A percentile compares a stretch with the other conserved stretches of the same genome.
These are phyloP conservation scores for Triticum dicoccoides DNA, from an alignment of 176 grass and related monocot species.

Conservation along the genomic window DNA sequence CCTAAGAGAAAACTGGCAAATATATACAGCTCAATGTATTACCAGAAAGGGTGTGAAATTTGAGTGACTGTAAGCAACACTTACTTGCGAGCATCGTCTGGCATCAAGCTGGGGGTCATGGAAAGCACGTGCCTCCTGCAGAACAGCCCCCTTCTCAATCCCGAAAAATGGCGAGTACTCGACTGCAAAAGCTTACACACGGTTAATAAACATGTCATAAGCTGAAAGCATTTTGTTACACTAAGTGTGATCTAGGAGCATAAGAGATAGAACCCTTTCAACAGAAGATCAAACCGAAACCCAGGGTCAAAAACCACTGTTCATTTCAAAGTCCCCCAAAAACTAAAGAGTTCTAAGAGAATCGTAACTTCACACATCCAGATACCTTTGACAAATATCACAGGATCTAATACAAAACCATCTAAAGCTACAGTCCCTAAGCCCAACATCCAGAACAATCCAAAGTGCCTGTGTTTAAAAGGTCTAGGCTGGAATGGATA, in stretches of 20 bases:
- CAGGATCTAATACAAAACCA: neutral
- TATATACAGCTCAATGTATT: neutral
- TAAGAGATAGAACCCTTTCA: neutral
- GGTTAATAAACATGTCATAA: constrained; percentile 16
- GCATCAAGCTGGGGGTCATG: constrained; percentile 90
- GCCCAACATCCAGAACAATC: neutral
- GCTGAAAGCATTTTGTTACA: constrained; percentile 5
- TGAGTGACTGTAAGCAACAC: constrained; percentile 1
- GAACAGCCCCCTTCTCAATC: constrained; percentile 90
- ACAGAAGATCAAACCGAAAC: neutral
- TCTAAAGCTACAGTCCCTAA: neutral
- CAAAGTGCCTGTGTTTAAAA: neutral
- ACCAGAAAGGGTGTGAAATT: neutral
- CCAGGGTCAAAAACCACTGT: neutral
- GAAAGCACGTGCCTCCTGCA: constrained; percentile 95
- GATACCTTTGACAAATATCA: neutral
- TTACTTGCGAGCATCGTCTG: constrained; percentile 83
- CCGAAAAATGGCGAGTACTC: constrained; percentile 92
- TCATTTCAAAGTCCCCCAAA: neutral
- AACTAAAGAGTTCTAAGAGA: neutral
- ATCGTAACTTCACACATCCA: neutral
- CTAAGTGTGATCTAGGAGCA: constrained; percentile 1
- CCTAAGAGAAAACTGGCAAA: neutral
- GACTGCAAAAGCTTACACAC: constrained; percentile 43
- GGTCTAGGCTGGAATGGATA: neutral